A percentile compares a stretch with the other conserved stretches of the same genome.
These are phyloP conservation scores for Penstemon eatonii DNA, from an alignment of 257 asterid genomes.

Conservation along the genomic window DNA sequence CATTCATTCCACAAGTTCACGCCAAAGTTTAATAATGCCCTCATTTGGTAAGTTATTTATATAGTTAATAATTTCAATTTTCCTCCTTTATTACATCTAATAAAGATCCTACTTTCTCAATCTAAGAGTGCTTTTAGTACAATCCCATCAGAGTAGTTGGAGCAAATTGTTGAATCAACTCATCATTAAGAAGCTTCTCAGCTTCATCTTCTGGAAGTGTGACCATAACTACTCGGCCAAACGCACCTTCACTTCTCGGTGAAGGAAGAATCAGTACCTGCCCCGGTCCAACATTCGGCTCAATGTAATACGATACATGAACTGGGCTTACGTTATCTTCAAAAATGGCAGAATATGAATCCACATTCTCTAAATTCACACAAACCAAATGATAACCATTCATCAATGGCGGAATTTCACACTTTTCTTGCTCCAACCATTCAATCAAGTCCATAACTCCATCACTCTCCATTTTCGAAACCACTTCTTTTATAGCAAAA, in stretches of 20 bases:
- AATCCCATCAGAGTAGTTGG: conserved; percentile 50
- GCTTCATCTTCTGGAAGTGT: conserved; percentile 55
- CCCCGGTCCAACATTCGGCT: conserved; percentile 38
- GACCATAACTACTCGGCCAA: conserved; percentile 47
- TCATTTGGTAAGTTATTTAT: neutral
- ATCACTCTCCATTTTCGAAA: conserved; percentile 33
- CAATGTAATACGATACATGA: conserved; percentile 39
- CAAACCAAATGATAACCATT: conserved; percentile 36
- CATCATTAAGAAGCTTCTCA: conserved; percentile 49
- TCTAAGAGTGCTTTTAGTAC: conserved; percentile 19
- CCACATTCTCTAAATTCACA: conserved; percentile 43
- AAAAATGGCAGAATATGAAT: conserved; percentile 40
- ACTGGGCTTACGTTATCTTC: conserved; percentile 36
- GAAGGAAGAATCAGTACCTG: conserved; percentile 33
- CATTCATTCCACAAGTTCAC: too few relatives aligned
- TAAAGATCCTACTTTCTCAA: neutral
- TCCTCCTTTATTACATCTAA: neutral
- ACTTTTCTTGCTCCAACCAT: conserved; percentile 43
- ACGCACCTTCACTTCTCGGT: conserved; percentile 10
- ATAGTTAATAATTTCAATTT: neutral
- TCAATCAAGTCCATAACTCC: conserved; percentile 44
- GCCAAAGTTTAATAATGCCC: too few relatives aligned
- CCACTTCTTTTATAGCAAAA: conserved; percentile 32
- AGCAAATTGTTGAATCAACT: conserved; percentile 31
- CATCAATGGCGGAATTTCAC: conserved; percentile 31